phyloP scores from a whole-genome alignment of 108 stramenopile genomes.

The Chaetoceros muelleri region DNA sequence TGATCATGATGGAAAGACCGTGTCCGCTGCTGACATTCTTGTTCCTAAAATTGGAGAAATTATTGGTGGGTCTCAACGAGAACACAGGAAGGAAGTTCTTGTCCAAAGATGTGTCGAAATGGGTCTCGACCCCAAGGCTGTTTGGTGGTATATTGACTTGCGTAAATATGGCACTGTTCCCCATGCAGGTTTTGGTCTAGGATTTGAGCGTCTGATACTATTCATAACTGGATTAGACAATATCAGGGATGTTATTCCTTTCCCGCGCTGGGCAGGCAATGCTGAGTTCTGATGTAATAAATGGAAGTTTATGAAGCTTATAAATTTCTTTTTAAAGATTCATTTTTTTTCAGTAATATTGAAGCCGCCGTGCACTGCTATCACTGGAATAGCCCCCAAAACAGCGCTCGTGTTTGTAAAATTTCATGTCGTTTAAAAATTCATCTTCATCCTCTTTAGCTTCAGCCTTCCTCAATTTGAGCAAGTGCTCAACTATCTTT shows the following conservation, averaged over 20 bases:
- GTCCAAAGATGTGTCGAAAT: constrained; percentile 35
- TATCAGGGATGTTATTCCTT: constrained; percentile 81
- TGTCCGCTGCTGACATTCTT: constrained; percentile 69
- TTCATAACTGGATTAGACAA: constrained; percentile 52
- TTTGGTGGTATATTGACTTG: constrained; percentile 71
- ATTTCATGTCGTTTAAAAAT: too few species aligned
- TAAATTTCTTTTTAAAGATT: too few species aligned
- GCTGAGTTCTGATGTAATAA: constrained; percentile 21
- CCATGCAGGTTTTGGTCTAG: constrained; percentile 77
- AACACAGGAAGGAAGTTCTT: constrained; percentile 44
- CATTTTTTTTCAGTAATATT: too few species aligned
- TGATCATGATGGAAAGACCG: constrained; percentile 63
- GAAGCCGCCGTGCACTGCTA: too few species aligned
- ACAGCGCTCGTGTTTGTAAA: too few species aligned
- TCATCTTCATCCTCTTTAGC: too few species aligned
- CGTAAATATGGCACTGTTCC: constrained; percentile 63
- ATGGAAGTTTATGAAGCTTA: too few species aligned
- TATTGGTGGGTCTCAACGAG: constrained; percentile 71
- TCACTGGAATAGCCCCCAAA: too few species aligned
- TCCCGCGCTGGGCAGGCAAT: constrained; percentile 43
- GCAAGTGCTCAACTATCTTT: too few species aligned
- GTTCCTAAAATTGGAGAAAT: constrained; percentile 78
- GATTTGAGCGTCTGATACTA: constrained; percentile 69
- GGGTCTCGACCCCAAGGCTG: constrained; percentile 33
- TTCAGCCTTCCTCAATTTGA: too few species aligned